Percentiles rank a stretch among this genome's conserved stretches.
phyloP scores from a whole-genome alignment of 495 filamentous ascomycete genomes.

The Penicillium daleae region DNA sequence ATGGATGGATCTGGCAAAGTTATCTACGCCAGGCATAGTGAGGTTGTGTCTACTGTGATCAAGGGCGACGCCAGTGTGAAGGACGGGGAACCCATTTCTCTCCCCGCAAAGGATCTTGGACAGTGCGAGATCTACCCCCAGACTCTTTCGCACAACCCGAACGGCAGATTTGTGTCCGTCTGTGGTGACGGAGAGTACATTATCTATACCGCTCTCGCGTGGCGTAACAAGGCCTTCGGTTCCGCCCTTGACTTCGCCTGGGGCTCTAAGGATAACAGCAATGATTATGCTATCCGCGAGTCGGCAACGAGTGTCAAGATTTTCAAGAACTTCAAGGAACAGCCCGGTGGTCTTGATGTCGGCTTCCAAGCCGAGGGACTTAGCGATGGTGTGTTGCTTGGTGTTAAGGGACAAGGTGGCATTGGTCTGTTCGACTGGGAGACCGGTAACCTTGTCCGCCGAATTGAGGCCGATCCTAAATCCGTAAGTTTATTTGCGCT shows the following conservation, averaged over 20 bases:
- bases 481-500: slow-evolving; percentile 49
- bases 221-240: slow-evolving; percentile 97
- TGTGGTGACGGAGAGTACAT: slow-evolving; percentile 99
- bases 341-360: slow-evolving; percentile 84
- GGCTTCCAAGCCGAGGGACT: slow-evolving; percentile 95
- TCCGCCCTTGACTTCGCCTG: slow-evolving; percentile 95
- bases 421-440: slow-evolving; percentile 98
- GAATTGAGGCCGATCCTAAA: slow-evolving; percentile 94
- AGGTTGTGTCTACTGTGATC: slow-evolving; percentile 92
- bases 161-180: slow-evolving; percentile 94
- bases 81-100: slow-evolving; percentile 81
- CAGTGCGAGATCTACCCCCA: slow-evolving; percentile 97
- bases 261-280: slow-evolving; percentile 97
- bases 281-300: slow-evolving; percentile 96
- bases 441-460: slow-evolving; percentile 81
- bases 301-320: slow-evolving; percentile 92
- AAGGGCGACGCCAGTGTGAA: slow-evolving; percentile 88
- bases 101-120: slow-evolving; percentile 92
- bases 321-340: slow-evolving; percentile 97
- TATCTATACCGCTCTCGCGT: slow-evolving; percentile 95
- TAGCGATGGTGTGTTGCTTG: slow-evolving; percentile 86
- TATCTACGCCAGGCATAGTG: slow-evolving; percentile 92
- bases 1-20: slow-evolving; percentile 97
- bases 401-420: slow-evolving; percentile 91
- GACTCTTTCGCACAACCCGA: slow-evolving; percentile 91